A percentile compares a stretch with the other conserved stretches of the same genome.
Evolutionary conservation across 176 grass and related monocot genomes (phyloP).

Genomic region (Alopecurus myosuroides): DNA sequence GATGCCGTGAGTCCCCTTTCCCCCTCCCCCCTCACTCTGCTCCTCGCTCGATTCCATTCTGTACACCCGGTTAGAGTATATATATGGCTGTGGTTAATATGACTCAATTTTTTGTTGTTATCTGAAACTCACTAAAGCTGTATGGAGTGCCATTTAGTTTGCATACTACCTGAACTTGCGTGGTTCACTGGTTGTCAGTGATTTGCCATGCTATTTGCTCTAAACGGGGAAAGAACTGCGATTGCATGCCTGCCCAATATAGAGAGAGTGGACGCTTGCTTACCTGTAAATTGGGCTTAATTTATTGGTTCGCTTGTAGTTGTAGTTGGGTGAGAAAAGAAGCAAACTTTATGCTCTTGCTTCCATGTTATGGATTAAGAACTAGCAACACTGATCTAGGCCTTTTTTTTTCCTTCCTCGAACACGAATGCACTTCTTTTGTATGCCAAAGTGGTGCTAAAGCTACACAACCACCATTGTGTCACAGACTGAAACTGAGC

Average conservation of each 20-base stretch:
- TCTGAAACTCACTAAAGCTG: not conserved
- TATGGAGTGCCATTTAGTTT: not conserved
- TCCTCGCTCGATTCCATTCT: not conserved
- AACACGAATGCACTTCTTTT: not conserved
- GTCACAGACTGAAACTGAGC: not conserved
- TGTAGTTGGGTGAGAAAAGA: not conserved
- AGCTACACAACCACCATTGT: not conserved
- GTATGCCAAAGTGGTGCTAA: not conserved
- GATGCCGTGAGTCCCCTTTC: slow-evolving; percentile 72
- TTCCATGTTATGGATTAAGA: not conserved
- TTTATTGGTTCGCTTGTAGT: not conserved
- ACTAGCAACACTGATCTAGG: not conserved
- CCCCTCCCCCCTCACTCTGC: not conserved
- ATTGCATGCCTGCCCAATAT: not conserved
- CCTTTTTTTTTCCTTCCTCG: not conserved
- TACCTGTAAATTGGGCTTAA: not conserved
- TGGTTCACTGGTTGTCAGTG: not conserved
- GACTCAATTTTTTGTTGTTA: too few species aligned
- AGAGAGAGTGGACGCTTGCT: not conserved
- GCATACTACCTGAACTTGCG: not conserved
- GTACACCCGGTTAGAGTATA: not conserved
- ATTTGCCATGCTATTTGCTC: not conserved
- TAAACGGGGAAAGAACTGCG: not conserved
- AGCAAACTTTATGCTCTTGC: not conserved
- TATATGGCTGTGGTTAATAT: not conserved